Conservation (phyloP, 768 basidiomycete genomes). For the Tubosaeta sp. region DNA sequence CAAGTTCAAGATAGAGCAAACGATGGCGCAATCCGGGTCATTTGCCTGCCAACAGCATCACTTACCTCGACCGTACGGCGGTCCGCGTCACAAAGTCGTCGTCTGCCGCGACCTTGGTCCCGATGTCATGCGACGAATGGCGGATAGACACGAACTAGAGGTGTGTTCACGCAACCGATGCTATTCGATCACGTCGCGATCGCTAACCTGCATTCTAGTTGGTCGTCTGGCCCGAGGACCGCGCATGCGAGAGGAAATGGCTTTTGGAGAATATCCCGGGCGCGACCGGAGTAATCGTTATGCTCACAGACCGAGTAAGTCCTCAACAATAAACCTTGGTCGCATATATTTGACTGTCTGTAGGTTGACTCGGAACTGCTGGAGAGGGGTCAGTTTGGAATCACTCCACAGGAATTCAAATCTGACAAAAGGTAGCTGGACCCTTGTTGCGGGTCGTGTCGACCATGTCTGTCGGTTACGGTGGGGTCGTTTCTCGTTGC, state of each 20-base stretch:
- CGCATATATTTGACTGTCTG: background rate
- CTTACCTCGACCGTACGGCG: conserved; percentile 24
- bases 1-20: background rate
- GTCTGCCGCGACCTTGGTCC: conserved; percentile 59
- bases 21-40: conserved; percentile 28
- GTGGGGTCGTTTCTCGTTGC: conserved; percentile 35
- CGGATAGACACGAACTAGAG: conserved; percentile 48
- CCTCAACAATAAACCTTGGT: background rate
- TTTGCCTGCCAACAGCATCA: conserved; percentile 14
- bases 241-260: conserved; percentile 61
- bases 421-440: conserved; percentile 53
- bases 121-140: conserved; percentile 56
- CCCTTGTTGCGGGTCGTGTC: conserved; percentile 76
- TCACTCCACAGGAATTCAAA: background rate
- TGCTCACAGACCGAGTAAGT: conserved; percentile 67
- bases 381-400: conserved; percentile 30
- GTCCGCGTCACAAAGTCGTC: conserved; percentile 41
- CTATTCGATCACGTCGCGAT: background rate
- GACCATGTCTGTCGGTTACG: conserved; percentile 90
- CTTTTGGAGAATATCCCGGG: conserved; percentile 68
- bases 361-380: conserved; percentile 70
- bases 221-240: conserved; percentile 50
- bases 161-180: conserved; percentile 29
- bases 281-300: conserved; percentile 57
- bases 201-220: conserved; percentile 32